Percentiles rank a stretch among this genome's conserved stretches.
Conservation (phyloP, 139 green algal genomes). For the Coccomyxa sp. region DNA sequence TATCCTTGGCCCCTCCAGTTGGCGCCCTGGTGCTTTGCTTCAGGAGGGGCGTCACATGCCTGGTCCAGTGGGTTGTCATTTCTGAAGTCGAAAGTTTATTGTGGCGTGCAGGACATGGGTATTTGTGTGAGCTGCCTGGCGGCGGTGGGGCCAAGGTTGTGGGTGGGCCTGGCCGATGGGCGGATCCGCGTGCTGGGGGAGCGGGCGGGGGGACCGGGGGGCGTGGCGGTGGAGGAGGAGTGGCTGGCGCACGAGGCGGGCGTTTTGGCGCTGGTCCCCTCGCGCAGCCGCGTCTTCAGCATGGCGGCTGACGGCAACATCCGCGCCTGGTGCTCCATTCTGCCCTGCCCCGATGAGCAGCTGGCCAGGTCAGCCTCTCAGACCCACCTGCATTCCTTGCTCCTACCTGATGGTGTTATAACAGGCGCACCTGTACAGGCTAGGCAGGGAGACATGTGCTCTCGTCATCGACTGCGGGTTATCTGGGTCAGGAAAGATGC, state of each 20-base stretch:
- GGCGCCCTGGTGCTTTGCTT: too few relatives aligned
- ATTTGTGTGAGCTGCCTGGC: slow-evolving; percentile 30
- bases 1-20: too few relatives aligned
- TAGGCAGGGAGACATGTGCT: too few relatives aligned
- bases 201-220: background rate
- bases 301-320: slow-evolving; percentile 62
- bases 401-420: background rate
- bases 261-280: slow-evolving; percentile 36
- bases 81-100: background rate
- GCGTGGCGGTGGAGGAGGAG: slow-evolving; percentile 3
- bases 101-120: slow-evolving; percentile 11
- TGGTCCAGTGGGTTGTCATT: background rate
- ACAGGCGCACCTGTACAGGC: too few relatives aligned
- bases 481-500: too few relatives aligned
- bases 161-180: slow-evolving; percentile 57
- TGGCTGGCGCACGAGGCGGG: slow-evolving; percentile 56
- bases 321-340: slow-evolving; percentile 43
- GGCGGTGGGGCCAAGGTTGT: slow-evolving; percentile 39
- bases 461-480: too few relatives aligned
- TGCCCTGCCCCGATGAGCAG: slow-evolving; percentile 11
- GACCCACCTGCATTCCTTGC: background rate
- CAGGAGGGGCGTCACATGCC: too few relatives aligned
- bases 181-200: slow-evolving; percentile 12
- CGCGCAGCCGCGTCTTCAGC: slow-evolving; percentile 43
- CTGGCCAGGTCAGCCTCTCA: slow-evolving; percentile 13